Percentiles rank a stretch among this genome's conserved stretches.
Evolutionary conservation across 768 basidiomycete species (phyloP).

Genomic region (Termitomyces sp.): DNA sequence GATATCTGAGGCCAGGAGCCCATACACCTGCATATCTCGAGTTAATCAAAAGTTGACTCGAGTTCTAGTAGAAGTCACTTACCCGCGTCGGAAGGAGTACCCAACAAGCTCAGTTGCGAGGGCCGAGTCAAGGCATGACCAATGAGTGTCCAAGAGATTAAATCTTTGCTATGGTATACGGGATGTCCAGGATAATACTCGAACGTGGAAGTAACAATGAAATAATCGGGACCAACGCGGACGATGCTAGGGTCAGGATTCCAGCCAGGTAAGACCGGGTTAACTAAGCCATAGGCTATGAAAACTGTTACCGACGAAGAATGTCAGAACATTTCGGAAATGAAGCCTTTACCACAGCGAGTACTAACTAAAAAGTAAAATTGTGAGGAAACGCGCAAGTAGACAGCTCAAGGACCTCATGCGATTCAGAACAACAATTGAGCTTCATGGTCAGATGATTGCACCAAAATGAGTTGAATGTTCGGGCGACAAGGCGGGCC

Average conservation of each 20-base stretch:
- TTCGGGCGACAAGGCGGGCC: not conserved
- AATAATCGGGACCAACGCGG: conserved; percentile 36
- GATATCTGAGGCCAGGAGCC: conserved; percentile 33
- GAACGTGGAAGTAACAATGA: conserved; percentile 35
- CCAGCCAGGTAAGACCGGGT: conserved; percentile 38
- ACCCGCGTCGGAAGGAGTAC: conserved; percentile 36
- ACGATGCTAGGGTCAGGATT: conserved; percentile 37
- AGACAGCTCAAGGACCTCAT: not conserved
- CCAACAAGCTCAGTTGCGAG: conserved; percentile 30
- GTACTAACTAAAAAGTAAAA: conserved; percentile 3
- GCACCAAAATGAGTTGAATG: not conserved
- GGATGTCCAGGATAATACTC: conserved; percentile 38
- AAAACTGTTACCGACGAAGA: not conserved
- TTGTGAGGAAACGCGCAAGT: not conserved
- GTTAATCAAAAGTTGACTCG: not conserved
- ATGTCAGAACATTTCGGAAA: not conserved
- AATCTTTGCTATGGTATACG: conserved; percentile 37
- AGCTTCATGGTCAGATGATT: not conserved
- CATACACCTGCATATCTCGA: conserved; percentile 24
- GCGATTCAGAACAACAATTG: not conserved
- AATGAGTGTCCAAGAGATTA: conserved; percentile 32
- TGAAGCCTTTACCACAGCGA: too few relatives aligned
- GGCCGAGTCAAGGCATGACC: conserved; percentile 33
- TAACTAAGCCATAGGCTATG: conserved; percentile 15
- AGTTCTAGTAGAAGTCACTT: not conserved